Evolutionary conservation across 192 early-diverging fungal genomes (phyloP).

Genomic region (Rhizoclosmatium sp.): DNA sequence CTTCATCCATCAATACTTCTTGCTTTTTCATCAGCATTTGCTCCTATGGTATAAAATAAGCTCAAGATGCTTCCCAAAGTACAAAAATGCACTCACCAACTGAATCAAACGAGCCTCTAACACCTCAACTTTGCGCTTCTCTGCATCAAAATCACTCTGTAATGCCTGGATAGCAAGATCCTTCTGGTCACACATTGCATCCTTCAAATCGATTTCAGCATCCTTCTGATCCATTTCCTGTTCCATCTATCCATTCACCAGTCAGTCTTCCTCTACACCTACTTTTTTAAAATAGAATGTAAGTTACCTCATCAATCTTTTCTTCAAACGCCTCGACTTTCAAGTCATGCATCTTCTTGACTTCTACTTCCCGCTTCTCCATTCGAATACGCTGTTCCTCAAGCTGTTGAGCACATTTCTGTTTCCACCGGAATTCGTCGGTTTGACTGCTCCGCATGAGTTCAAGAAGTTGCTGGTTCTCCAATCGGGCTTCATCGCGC

Average conservation of each 20-base stretch:
- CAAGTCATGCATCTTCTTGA: background rate
- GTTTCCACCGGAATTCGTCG: no score
- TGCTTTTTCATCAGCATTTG: no score
- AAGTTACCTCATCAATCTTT: background rate
- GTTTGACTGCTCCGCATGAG: no score
- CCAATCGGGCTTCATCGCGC: background rate
- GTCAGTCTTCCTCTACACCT: background rate
- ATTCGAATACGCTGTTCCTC: background rate
- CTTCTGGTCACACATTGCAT: no score
- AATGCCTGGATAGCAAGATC: no score
- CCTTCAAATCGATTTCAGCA: background rate
- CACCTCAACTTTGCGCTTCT: no score
- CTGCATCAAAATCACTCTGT: no score
- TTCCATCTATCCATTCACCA: background rate
- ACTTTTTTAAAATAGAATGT: background rate
- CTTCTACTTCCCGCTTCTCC: conserved; percentile 2
- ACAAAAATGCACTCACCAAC: no score
- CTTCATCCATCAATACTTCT: background rate
- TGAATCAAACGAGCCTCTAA: no score
- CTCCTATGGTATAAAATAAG: no score
- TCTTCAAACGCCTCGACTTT: background rate
- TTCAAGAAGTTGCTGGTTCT: background rate
- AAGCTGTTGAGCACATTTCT: background rate
- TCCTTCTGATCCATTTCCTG: conserved; percentile 16
- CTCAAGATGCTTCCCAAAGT: no score